Percentiles rank a stretch among this genome's conserved stretches.
Evolutionary conservation across 352 stramenopile species (phyloP).

Genomic region (Pythium diclinum): DNA sequence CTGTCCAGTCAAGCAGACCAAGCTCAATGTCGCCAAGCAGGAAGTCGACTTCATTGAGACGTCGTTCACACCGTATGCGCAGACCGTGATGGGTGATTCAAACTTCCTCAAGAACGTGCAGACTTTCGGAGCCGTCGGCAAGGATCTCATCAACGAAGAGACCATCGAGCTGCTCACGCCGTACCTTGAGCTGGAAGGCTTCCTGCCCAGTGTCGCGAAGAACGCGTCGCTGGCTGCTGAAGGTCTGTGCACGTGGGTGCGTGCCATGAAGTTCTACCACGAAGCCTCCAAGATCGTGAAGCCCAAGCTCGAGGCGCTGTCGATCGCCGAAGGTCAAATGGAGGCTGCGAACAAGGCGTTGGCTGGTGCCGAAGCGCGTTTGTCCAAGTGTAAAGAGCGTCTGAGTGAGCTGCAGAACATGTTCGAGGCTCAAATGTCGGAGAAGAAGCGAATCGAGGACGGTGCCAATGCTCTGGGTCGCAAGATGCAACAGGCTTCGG

Average conservation of each 20-base stretch:
- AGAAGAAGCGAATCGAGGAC: constrained; percentile 97
- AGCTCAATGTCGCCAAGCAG: constrained; percentile 96
- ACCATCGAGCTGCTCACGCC: constrained; percentile 97
- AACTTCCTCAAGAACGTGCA: constrained; percentile 97
- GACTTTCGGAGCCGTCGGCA: constrained; percentile 93
- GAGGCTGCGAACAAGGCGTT: constrained; percentile 96
- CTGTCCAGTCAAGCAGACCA: constrained; percentile 89
- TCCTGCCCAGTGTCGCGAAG: constrained; percentile 94
- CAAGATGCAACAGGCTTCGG: constrained; percentile 97
- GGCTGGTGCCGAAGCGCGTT: constrained; percentile 87
- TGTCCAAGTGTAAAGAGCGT: constrained; percentile 94
- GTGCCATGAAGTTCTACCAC: constrained; percentile 99
- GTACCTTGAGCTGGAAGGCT: constrained; percentile 97
- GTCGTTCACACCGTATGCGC: constrained; percentile 94
- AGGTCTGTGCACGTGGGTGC: constrained; percentile 96
- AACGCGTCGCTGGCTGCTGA: constrained; percentile 95
- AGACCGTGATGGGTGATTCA: constrained; percentile 95
- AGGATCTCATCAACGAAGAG: constrained; percentile 99
- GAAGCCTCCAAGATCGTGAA: constrained; percentile 98
- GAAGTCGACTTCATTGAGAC: constrained; percentile 97
- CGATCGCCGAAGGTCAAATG: constrained; percentile 96
- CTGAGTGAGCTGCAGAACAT: constrained; percentile 94
- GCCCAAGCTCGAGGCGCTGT: constrained; percentile 96
- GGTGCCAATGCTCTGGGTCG: constrained; percentile 92
- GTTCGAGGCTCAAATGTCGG: constrained; percentile 97